Conservation (phyloP, 1,139 yeast genomes). For the Blastobotrys apis region DNA sequence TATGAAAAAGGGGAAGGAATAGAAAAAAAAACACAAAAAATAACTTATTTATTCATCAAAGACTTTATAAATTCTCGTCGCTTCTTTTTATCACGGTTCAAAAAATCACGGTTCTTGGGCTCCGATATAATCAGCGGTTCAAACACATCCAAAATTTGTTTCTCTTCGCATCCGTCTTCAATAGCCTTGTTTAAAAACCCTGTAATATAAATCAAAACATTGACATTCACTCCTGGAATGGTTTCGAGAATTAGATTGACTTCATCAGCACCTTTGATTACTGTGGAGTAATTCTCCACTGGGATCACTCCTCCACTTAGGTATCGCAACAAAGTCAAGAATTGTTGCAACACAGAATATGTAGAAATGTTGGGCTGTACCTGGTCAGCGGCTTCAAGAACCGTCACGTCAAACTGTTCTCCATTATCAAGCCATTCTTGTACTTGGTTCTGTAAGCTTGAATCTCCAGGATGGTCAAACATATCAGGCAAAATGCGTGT, state of each 20-base stretch:
- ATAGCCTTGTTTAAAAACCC: conserved; percentile 37
- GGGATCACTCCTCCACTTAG: conserved; percentile 43
- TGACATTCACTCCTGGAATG: conserved; percentile 40
- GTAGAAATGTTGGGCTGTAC: conserved; percentile 26
- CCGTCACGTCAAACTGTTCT: conserved; percentile 32
- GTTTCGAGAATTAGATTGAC: conserved; percentile 35
- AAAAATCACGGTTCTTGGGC: conserved; percentile 23
- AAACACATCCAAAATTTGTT: conserved; percentile 27
- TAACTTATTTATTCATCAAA: conserved; percentile 15
- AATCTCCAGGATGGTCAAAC: conserved; percentile 28
- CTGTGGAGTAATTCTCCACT: conserved; percentile 29
- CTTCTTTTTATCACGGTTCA: conserved; percentile 12
- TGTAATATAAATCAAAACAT: conserved; percentile 39
- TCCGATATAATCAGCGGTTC: conserved; percentile 31
- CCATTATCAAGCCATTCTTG: conserved; percentile 38
- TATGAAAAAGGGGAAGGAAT: neutral
- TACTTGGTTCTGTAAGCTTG: conserved; percentile 29
- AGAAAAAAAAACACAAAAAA: neutral
- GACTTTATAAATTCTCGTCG: conserved; percentile 26
- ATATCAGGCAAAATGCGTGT: conserved; percentile 19
- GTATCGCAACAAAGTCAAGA: conserved; percentile 35
- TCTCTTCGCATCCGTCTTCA: conserved; percentile 26
- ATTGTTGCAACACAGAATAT: conserved; percentile 33
- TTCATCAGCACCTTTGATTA: conserved; percentile 21
- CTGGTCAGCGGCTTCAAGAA: conserved; percentile 31